Conservation (phyloP, 129 eudicot species). For the Escallonia rubra region DNA sequence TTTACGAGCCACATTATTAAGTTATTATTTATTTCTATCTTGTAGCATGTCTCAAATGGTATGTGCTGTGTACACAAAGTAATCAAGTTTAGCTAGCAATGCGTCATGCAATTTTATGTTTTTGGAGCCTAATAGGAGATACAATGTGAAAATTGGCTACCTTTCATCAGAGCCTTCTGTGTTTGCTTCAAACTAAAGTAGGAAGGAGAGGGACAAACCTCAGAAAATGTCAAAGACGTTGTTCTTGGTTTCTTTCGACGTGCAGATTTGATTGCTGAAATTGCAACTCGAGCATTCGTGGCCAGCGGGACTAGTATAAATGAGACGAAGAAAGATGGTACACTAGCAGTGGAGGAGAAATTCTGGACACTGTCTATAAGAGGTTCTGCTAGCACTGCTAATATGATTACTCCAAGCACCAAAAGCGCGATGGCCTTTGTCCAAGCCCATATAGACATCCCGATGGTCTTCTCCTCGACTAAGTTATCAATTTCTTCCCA, state of each 20-base stretch:
- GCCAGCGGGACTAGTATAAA: constrained; percentile 65
- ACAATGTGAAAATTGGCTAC: no score
- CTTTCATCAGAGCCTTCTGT: neutral
- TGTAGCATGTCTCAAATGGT: no score
- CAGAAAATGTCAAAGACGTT: constrained; percentile 70
- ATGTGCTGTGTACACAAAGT: no score
- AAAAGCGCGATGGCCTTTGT: constrained; percentile 46
- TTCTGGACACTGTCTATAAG: constrained; percentile 64
- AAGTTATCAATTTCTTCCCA: constrained; percentile 28
- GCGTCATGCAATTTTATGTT: no score
- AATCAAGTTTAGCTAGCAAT: no score
- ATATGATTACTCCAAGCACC: constrained; percentile 44
- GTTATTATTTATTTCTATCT: no score
- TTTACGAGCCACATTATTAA: no score
- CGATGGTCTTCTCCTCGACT: constrained; percentile 27
- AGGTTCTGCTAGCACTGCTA: constrained; percentile 68
- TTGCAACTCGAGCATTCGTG: constrained; percentile 56
- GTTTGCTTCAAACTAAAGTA: neutral
- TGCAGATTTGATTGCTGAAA: constrained; percentile 49
- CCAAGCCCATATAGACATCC: constrained; percentile 43
- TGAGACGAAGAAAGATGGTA: constrained; percentile 59
- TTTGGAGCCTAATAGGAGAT: no score
- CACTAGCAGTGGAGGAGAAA: constrained; percentile 43
- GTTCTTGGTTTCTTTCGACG: constrained; percentile 43
- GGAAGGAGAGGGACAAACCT: constrained; percentile 37